Conservation (phyloP, 2,329 filamentous ascomycete genomes). For the Nothophoma quercina region DNA sequence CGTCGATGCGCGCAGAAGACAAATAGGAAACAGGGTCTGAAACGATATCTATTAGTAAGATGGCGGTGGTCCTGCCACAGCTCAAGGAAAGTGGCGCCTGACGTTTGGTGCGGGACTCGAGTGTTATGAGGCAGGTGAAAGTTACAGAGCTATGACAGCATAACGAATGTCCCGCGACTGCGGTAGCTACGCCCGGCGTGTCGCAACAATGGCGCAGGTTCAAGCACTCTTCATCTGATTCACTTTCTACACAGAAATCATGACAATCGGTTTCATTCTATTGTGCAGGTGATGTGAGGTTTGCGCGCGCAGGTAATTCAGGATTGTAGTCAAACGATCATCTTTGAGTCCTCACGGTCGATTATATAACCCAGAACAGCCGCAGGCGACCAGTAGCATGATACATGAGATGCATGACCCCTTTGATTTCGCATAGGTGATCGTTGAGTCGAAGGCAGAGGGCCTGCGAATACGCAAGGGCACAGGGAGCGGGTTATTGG, state of each 20-base stretch:
- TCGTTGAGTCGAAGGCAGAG: too few species aligned
- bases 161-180: constrained; percentile 4
- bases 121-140: constrained; percentile 10
- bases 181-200: constrained; percentile 2
- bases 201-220: not conserved
- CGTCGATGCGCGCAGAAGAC: constrained; percentile 1
- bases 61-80: constrained; percentile 31
- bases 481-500: not conserved
- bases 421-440: too few species aligned
- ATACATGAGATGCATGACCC: too few species aligned
- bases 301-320: too few species aligned
- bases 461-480: not conserved
- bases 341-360: not conserved
- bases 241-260: too few species aligned
- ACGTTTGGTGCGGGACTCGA: not conserved
- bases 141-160: constrained; percentile 17
- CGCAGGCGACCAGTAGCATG: too few species aligned
- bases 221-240: not conserved
- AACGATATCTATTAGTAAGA: constrained; percentile 7
- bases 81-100: constrained; percentile 1
- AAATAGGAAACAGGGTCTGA: not conserved
- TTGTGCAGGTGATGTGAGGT: not conserved
- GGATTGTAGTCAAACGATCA: not conserved
- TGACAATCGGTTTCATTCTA: too few species aligned
- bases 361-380: too few species aligned